Percentiles rank a stretch among this genome's conserved stretches.
These are phyloP conservation scores for Carex kokanica DNA, from an alignment of 176 grass and related monocot species.

Conservation along the genomic window DNA sequence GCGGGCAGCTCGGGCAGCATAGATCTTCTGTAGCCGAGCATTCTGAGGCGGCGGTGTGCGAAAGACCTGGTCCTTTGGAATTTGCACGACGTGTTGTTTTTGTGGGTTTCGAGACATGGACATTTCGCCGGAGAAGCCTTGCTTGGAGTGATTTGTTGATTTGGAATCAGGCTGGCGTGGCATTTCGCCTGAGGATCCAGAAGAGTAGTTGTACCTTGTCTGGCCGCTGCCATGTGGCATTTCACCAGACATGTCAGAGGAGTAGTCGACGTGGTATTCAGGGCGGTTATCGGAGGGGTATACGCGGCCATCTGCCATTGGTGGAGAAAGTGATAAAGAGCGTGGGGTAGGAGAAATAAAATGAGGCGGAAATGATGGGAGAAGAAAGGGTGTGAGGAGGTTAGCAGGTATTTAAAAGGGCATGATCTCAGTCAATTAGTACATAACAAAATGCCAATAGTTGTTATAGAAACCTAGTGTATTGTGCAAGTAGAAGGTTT, in stretches of 20 bases:
- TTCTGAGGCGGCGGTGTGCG: slow-evolving; percentile 68
- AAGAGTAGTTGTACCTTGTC: slow-evolving; percentile 9
- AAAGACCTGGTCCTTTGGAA: slow-evolving; percentile 60
- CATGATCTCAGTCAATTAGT: background rate
- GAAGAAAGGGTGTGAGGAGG: slow-evolving; percentile 1
- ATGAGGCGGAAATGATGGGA: background rate
- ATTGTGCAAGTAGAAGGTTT: background rate
- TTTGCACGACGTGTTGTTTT: slow-evolving; percentile 14
- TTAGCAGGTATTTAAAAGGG: slow-evolving; percentile 24
- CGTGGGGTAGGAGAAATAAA: background rate
- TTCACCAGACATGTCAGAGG: slow-evolving; percentile 24
- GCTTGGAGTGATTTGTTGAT: background rate
- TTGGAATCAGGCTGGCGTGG: background rate
- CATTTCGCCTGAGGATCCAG: slow-evolving; percentile 13
- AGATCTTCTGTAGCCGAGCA: slow-evolving; percentile 41
- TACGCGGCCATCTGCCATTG: background rate
- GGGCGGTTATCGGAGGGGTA: background rate
- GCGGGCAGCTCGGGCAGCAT: slow-evolving; percentile 37
- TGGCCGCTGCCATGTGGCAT: slow-evolving; percentile 7
- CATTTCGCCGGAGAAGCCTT: background rate
- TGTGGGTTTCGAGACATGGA: background rate
- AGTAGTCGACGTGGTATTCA: slow-evolving; percentile 17
- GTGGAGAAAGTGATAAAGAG: background rate
- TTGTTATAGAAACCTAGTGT: background rate
- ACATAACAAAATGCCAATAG: background rate